Conservation (phyloP, 306 rosid species). For the Rosa rugosa region DNA sequence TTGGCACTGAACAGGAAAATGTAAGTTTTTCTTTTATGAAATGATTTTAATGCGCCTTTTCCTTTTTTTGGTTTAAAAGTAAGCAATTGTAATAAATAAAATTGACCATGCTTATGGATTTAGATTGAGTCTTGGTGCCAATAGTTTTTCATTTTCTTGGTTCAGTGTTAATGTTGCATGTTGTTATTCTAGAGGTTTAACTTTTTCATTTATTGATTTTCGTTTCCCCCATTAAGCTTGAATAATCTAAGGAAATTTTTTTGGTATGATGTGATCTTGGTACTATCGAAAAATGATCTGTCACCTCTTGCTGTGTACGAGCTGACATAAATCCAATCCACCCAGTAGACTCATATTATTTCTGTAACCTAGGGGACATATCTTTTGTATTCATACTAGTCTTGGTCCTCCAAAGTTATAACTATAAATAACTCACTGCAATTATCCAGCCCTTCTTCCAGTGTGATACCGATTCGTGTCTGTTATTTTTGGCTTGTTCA, state of each 20-base stretch:
- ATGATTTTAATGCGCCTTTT: slow-evolving; percentile 4
- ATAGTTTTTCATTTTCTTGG: background rate
- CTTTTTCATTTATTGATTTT: too few relatives aligned
- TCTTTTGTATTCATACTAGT: background rate
- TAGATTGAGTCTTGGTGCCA: background rate
- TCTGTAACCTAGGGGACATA: background rate
- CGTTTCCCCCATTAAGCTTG: background rate
- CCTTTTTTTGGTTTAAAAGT: background rate
- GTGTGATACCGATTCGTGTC: background rate
- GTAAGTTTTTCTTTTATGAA: slow-evolving; percentile 40
- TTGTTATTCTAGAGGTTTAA: background rate
- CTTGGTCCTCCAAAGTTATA: background rate
- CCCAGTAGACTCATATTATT: background rate
- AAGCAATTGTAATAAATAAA: slow-evolving; percentile 8
- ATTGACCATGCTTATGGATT: slow-evolving; percentile 6
- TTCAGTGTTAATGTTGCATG: background rate
- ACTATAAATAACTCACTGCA: background rate
- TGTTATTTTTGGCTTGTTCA: background rate
- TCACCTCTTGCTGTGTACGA: background rate
- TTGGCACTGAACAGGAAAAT: slow-evolving; percentile 29
- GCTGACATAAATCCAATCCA: background rate
- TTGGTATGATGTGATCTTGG: background rate
- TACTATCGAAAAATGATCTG: background rate
- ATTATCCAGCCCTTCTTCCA: background rate
- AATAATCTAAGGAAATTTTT: background rate